phyloP scores from a whole-genome alignment of 2,329 filamentous ascomycete genomes.

The Daldinia sp. region DNA sequence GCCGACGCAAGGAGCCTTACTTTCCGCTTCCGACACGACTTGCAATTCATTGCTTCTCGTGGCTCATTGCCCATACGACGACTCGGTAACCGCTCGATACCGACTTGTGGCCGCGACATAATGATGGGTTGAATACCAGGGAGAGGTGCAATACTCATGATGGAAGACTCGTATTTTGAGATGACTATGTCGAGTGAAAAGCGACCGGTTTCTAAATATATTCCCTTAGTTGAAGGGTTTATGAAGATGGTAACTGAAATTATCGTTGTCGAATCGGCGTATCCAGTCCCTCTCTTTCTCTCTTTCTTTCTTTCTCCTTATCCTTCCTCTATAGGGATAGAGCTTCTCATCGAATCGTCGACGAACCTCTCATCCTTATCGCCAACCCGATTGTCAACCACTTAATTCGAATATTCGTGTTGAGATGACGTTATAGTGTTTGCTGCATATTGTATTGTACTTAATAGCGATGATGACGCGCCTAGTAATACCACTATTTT shows the following conservation, averaged over 20 bases:
- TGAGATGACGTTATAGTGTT: slow-evolving; percentile 24
- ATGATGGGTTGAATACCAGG: slow-evolving; percentile 57
- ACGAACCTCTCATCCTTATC: slow-evolving; percentile 22
- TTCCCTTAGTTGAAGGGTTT: slow-evolving; percentile 2
- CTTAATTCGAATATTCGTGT: slow-evolving; percentile 12
- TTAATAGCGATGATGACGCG: slow-evolving; percentile 21
- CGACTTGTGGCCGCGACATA: slow-evolving; percentile 79
- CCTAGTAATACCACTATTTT: slow-evolving; percentile 26
- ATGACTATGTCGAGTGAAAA: slow-evolving; percentile 49
- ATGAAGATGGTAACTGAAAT: not conserved
- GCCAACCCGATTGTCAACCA: slow-evolving; percentile 6
- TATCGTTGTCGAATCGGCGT: slow-evolving; percentile 6
- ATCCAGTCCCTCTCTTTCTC: slow-evolving; percentile 1
- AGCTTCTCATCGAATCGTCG: slow-evolving; percentile 13
- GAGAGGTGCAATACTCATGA: slow-evolving; percentile 52
- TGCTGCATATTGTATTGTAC: slow-evolving; percentile 25
- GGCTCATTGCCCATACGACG: slow-evolving; percentile 77
- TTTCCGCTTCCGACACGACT: slow-evolving; percentile 92
- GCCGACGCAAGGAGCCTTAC: slow-evolving; percentile 55
- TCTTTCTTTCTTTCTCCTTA: slow-evolving; percentile 8
- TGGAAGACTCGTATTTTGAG: slow-evolving; percentile 53
- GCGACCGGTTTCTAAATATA: slow-evolving; percentile 9
- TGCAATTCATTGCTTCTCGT: slow-evolving; percentile 90
- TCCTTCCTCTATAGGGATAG: slow-evolving; percentile 25
- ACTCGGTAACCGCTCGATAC: slow-evolving; percentile 79